A percentile compares a stretch with the other conserved stretches of the same genome.
These are phyloP conservation scores for Pichia sp. DNA, from an alignment of 1,139 yeast genomes.

Conservation along the genomic window DNA sequence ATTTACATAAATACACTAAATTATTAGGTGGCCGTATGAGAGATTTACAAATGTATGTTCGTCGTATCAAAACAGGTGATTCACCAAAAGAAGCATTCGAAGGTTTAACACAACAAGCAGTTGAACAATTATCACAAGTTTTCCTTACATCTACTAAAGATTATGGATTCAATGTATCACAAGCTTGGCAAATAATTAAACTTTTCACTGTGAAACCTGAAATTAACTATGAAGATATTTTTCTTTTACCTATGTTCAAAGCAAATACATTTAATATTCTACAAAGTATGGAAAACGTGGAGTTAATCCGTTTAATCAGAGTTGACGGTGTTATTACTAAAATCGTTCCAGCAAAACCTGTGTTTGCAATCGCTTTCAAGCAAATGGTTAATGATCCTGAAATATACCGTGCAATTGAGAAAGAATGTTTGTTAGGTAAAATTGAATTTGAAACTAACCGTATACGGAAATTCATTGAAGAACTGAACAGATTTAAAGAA, in stretches of 20 bases:
- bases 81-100: constrained; percentile 65
- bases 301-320: constrained; percentile 60
- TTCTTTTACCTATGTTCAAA: constrained; percentile 60
- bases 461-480: constrained; percentile 63
- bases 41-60: constrained; percentile 82
- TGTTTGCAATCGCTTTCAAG: constrained; percentile 74
- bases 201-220: constrained; percentile 44
- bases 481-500: constrained; percentile 54
- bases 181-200: constrained; percentile 83
- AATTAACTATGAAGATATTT: constrained; percentile 47
- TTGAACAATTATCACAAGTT: constrained; percentile 82
- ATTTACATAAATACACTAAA: constrained; percentile 50
- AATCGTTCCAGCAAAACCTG: constrained; percentile 76
- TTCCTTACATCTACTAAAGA: constrained; percentile 37
- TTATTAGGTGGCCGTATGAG: constrained; percentile 95
- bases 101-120: constrained; percentile 78
- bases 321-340: constrained; percentile 69
- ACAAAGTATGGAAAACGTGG: constrained; percentile 70
- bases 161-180: constrained; percentile 63
- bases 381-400: constrained; percentile 53
- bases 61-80: constrained; percentile 87
- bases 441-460: constrained; percentile 58
- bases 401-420: constrained; percentile 58
- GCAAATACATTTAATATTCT: constrained; percentile 50
- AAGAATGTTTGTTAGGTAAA: constrained; percentile 48